These are phyloP conservation scores for Alloascoidea hylecoeti DNA, from an alignment of 805 yeast species.

Conservation along the genomic window DNA sequence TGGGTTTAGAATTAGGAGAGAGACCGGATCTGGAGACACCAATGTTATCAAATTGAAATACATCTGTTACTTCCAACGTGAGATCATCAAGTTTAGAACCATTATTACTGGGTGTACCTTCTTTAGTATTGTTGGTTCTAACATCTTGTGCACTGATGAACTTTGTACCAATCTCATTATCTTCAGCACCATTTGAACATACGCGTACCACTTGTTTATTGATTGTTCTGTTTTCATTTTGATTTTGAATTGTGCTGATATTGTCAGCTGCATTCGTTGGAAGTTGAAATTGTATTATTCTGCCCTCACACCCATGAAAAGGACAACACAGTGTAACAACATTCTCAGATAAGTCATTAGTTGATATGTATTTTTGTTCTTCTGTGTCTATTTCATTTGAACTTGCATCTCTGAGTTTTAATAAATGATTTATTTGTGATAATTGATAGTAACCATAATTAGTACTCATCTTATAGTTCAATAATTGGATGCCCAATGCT, in stretches of 20 bases:
- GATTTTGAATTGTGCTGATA: background rate
- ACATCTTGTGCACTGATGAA: background rate
- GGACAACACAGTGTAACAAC: slow-evolving; percentile 1
- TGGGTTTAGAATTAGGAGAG: background rate
- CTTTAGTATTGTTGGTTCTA: background rate
- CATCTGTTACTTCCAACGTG: background rate
- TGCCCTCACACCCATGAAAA: background rate
- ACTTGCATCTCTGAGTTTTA: too few relatives aligned
- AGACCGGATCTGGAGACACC: background rate
- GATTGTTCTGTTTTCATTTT: background rate
- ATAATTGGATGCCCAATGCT: too few relatives aligned
- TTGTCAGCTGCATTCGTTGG: background rate
- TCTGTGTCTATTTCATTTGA: too few relatives aligned
- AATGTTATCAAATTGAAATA: slow-evolving; percentile 1
- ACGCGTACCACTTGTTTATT: background rate
- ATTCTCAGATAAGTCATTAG: too few relatives aligned
- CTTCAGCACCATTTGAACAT: background rate
- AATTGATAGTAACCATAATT: too few relatives aligned
- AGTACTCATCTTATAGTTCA: too few relatives aligned
- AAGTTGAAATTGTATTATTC: background rate
- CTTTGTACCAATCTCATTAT: background rate
- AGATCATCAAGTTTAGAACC: background rate
- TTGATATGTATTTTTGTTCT: too few relatives aligned
- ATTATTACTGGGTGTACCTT: background rate
- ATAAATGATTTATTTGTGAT: too few relatives aligned